Evolutionary conservation across 495 filamentous ascomycete genomes (phyloP).

Genomic region (Neurospora sp.): DNA sequence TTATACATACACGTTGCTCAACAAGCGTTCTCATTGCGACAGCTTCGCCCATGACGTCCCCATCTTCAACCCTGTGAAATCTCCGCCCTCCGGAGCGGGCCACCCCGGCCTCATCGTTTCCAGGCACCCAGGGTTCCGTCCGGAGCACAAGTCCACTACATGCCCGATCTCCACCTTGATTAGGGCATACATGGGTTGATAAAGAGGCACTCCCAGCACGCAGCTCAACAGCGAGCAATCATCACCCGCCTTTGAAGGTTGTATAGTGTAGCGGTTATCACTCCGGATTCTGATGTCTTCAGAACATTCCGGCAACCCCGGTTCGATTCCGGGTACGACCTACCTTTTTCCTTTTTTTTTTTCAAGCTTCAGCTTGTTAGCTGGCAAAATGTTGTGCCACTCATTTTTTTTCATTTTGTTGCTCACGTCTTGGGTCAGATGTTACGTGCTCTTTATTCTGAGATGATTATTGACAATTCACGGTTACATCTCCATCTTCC

Average conservation of each 20-base stretch:
- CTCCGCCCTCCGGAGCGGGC: not conserved
- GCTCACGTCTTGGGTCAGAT: not conserved
- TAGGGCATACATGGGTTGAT: not conserved
- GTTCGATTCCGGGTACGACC: constrained; percentile 28
- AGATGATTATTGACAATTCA: not conserved
- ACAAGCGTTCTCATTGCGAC: not conserved
- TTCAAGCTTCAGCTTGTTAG: not conserved
- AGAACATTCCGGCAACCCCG: constrained; percentile 18
- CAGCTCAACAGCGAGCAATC: not conserved
- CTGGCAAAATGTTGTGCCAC: not conserved
- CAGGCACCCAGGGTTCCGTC: not conserved
- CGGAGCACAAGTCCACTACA: not conserved
- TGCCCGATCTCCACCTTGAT: not conserved
- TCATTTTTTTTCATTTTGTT: not conserved
- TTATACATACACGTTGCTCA: not conserved
- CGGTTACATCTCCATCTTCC: not conserved
- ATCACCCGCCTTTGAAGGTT: not conserved
- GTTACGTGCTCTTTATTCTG: not conserved
- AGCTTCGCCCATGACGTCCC: not conserved
- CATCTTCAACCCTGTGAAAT: not conserved
- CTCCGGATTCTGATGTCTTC: not conserved
- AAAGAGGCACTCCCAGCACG: not conserved
- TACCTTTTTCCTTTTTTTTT: not conserved
- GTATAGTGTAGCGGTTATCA: not conserved
- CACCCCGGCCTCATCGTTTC: not conserved